phyloP scores from a whole-genome alignment of 2,329 filamentous ascomycete genomes.

The Claviceps fusiformis region DNA sequence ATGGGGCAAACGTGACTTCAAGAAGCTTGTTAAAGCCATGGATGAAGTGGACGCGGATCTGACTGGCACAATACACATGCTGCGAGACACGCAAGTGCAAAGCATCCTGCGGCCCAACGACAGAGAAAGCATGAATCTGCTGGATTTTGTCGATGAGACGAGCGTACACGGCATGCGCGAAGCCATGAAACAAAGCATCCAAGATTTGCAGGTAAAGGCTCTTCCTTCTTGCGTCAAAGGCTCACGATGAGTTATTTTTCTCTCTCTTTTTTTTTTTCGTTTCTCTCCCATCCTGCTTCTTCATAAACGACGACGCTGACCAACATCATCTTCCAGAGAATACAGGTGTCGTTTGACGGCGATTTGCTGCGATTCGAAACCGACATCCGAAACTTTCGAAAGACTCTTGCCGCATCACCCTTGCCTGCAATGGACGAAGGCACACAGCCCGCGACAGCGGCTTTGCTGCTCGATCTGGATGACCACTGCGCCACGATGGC shows the following conservation, averaged over 20 bases:
- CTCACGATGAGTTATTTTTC: background rate
- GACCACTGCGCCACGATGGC: conserved; percentile 73
- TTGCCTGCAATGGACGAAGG: conserved; percentile 19
- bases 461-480: conserved; percentile 50
- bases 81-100: conserved; percentile 52
- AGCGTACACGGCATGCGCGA: conserved; percentile 53
- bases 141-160: conserved; percentile 65
- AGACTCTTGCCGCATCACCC: conserved; percentile 32
- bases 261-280: no score
- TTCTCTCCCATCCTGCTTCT: no score
- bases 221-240: background rate
- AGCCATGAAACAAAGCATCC: conserved; percentile 56
- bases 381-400: conserved; percentile 53
- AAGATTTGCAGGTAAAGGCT: conserved; percentile 47
- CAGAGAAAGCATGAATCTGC: conserved; percentile 47
- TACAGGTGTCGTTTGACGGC: conserved; percentile 61
- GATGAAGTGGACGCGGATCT: conserved; percentile 54
- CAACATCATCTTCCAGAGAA: conserved; percentile 24
- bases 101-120: conserved; percentile 44
- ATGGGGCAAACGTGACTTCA: conserved; percentile 45
- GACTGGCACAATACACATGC: conserved; percentile 49
- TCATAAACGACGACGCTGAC: background rate
- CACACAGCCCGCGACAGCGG: conserved; percentile 27
- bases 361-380: conserved; percentile 64
- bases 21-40: conserved; percentile 46